phyloP scores from a whole-genome alignment of 2,329 filamentous ascomycete genomes.

The Aspergillus calidoustus region DNA sequence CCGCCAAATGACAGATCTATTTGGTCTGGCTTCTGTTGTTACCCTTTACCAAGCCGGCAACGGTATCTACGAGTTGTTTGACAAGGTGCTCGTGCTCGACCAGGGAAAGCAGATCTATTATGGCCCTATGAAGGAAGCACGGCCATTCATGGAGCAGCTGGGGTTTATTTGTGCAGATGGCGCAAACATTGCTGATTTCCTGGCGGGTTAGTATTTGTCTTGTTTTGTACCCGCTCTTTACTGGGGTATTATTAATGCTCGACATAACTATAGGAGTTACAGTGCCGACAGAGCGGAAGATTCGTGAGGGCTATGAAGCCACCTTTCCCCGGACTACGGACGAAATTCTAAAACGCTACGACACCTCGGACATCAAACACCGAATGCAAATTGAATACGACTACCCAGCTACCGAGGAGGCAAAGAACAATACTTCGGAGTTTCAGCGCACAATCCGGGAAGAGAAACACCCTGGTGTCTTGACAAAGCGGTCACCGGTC shows the following conservation, averaged over 20 bases:
- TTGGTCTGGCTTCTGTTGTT: constrained; percentile 64
- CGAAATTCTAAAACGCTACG: constrained; percentile 54
- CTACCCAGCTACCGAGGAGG: constrained; percentile 57
- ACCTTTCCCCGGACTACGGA: constrained; percentile 51
- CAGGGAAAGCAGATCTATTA: constrained; percentile 70
- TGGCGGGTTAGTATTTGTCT: constrained; percentile 55
- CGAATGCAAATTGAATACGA: constrained; percentile 61
- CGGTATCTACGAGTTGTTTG: constrained; percentile 70
- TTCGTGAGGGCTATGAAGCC: constrained; percentile 48
- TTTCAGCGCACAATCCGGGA: constrained; percentile 59
- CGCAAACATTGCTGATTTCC: constrained; percentile 67
- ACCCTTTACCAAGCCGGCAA: constrained; percentile 73
- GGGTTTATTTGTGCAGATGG: constrained; percentile 67
- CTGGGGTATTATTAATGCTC: too few species aligned
- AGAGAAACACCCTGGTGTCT: constrained; percentile 50
- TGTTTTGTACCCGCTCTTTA: too few species aligned
- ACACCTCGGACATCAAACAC: constrained; percentile 55
- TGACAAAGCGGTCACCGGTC: constrained; percentile 57
- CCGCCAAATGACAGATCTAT: constrained; percentile 66
- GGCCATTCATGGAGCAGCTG: constrained; percentile 66
- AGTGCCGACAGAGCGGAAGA: constrained; percentile 56
- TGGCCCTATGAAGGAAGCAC: constrained; percentile 62
- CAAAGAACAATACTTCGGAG: constrained; percentile 54
- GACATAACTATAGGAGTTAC: constrained; percentile 48
- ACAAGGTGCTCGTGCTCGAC: constrained; percentile 71